A percentile compares a stretch with the other conserved stretches of the same genome.
Evolutionary conservation across 2,329 filamentous ascomycete species (phyloP).

Genomic region (Pseudogymnoascus sp.): DNA sequence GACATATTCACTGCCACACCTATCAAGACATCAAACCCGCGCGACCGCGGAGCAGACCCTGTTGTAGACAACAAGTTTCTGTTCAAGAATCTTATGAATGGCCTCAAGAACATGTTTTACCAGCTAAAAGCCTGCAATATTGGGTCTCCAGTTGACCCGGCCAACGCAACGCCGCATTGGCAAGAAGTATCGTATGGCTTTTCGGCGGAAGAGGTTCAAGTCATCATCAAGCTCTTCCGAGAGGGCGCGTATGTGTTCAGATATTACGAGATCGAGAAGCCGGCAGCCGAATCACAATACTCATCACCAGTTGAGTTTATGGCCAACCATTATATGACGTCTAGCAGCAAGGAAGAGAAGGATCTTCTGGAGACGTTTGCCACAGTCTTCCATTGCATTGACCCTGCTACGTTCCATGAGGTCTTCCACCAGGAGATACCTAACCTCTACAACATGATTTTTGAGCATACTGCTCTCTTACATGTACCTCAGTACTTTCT

Average conservation of each 20-base stretch:
- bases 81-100: slow-evolving; percentile 93
- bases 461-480: slow-evolving; percentile 86
- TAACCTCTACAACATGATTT: slow-evolving; percentile 93
- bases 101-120: slow-evolving; percentile 92
- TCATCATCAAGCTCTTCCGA: slow-evolving; percentile 94
- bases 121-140: slow-evolving; percentile 87
- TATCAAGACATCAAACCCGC: slow-evolving; percentile 87
- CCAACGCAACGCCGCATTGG: slow-evolving; percentile 82
- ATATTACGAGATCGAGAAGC: slow-evolving; percentile 88
- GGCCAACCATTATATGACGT: slow-evolving; percentile 90
- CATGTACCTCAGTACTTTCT: slow-evolving; percentile 98
- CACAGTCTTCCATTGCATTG: slow-evolving; percentile 96
- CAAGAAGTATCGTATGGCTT: slow-evolving; percentile 93
- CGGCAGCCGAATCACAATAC: slow-evolving; percentile 61
- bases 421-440: slow-evolving; percentile 97
- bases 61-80: slow-evolving; percentile 96
- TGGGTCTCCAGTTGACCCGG: slow-evolving; percentile 59
- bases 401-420: slow-evolving; percentile 96
- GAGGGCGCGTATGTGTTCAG: slow-evolving; percentile 94
- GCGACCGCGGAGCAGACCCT: slow-evolving; percentile 80
- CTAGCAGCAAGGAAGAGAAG: slow-evolving; percentile 92
- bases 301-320: slow-evolving; percentile 83
- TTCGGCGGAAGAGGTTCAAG: slow-evolving; percentile 90
- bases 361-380: slow-evolving; percentile 95
- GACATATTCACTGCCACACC: slow-evolving; percentile 96